Conservation (phyloP, 2,329 filamentous ascomycete genomes). For the Cytospora piceicola region DNA sequence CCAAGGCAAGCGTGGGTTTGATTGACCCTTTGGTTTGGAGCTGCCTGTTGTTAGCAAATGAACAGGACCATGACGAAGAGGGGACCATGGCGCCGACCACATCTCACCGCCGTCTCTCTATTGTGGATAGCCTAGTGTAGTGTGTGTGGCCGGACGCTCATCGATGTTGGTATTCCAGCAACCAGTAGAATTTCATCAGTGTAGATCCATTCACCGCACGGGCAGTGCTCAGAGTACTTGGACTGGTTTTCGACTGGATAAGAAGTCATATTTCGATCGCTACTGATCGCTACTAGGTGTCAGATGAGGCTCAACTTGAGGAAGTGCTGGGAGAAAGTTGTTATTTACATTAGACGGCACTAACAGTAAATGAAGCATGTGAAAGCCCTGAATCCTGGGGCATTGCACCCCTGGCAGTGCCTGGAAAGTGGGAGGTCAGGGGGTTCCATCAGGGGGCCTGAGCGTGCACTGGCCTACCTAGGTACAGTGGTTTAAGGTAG, state of each 20-base stretch:
- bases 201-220: not conserved
- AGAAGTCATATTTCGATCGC: too few species aligned
- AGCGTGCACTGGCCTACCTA: not conserved
- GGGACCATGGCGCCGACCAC: not conserved
- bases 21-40: not conserved
- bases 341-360: too few species aligned
- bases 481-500: too few species aligned
- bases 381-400: too few species aligned
- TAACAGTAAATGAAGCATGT: too few species aligned
- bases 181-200: not conserved
- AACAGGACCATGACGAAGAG: not conserved
- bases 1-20: not conserved
- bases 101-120: not conserved
- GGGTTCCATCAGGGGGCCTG: not conserved
- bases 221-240: not conserved
- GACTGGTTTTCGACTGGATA: too few species aligned
- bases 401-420: not conserved
- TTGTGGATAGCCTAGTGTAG: not conserved
- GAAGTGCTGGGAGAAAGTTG: too few species aligned
- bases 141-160: not conserved
- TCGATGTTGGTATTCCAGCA: not conserved
- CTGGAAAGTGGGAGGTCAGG: not conserved
- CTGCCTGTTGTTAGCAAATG: not conserved
- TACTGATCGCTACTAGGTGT: too few species aligned
- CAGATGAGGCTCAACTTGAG: too few species aligned